These are phyloP conservation scores for Dichotomocladium elegans DNA, from an alignment of 371 early-diverging fungal genomes.

Conservation along the genomic window DNA sequence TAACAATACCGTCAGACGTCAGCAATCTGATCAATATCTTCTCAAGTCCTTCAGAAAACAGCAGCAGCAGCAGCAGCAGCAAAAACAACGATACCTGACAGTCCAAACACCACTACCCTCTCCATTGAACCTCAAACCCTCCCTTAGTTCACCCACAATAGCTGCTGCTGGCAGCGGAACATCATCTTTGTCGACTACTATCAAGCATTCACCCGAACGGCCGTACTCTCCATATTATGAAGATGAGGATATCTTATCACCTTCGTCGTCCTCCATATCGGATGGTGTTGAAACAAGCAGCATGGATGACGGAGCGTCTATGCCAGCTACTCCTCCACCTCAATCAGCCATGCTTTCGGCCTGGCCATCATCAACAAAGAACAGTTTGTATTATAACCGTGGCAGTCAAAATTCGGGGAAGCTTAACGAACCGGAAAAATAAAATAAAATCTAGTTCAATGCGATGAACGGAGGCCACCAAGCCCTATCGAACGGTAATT, in stretches of 20 bases:
- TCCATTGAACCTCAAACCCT: conserved; percentile 4
- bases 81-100: conserved; percentile 4
- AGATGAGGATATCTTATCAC: no score
- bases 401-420: no score
- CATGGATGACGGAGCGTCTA: neutral
- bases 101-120: conserved; percentile 6
- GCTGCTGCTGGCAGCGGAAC: no score
- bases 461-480: neutral
- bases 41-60: no score
- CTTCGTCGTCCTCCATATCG: no score
- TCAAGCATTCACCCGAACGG: neutral
- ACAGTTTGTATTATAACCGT: no score
- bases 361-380: no score
- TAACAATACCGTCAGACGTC: neutral
- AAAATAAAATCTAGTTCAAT: no score
- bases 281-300: no score
- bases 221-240: conserved; percentile 2
- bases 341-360: neutral
- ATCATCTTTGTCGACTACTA: neutral
- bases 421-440: no score
- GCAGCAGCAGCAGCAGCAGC: no score
- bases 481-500: neutral
- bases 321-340: conserved; percentile 7
- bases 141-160: conserved; percentile 6
- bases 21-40: conserved; percentile 1